A percentile compares a stretch with the other conserved stretches of the same genome.
Evolutionary conservation across 495 filamentous ascomycete genomes (phyloP).

Genomic region (Hyaloscypha finlandica): DNA sequence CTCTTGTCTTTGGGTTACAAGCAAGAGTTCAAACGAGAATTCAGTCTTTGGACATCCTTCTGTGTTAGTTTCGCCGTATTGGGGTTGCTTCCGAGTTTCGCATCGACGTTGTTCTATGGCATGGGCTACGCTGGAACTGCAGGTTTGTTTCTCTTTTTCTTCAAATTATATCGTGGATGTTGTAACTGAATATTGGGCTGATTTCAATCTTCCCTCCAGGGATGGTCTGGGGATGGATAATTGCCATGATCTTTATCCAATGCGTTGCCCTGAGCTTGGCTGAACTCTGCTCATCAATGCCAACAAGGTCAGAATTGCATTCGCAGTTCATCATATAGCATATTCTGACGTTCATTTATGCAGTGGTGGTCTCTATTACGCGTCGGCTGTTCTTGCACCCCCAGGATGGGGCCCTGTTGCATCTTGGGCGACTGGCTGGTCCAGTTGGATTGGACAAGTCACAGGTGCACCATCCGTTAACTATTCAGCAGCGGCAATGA

Average conservation of each 20-base stretch:
- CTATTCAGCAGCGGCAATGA: conserved; percentile 60
- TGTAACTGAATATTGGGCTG: conserved; percentile 10
- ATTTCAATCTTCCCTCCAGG: conserved; percentile 14
- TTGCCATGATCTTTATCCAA: conserved; percentile 73
- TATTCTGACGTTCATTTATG: conserved; percentile 24
- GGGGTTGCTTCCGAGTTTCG: conserved; percentile 71
- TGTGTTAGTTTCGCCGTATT: conserved; percentile 75
- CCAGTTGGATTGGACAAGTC: conserved; percentile 71
- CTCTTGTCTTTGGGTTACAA: conserved; percentile 57
- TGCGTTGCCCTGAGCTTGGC: conserved; percentile 67
- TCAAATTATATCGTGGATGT: neutral
- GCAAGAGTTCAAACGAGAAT: conserved; percentile 77
- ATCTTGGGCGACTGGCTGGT: conserved; percentile 76
- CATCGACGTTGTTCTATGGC: conserved; percentile 71
- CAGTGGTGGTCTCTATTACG: conserved; percentile 75
- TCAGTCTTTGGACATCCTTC: conserved; percentile 78
- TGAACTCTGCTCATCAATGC: conserved; percentile 66
- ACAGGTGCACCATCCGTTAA: conserved; percentile 61
- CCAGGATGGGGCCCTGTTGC: conserved; percentile 72
- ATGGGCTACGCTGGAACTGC: conserved; percentile 78
- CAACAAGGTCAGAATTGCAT: conserved; percentile 50
- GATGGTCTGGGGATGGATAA: conserved; percentile 71
- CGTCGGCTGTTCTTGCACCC: conserved; percentile 71
- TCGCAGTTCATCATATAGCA: conserved; percentile 12
- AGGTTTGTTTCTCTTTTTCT: conserved; percentile 50